Conservation (phyloP, 148 eudicot genomes). For the Chenopodium album region DNA sequence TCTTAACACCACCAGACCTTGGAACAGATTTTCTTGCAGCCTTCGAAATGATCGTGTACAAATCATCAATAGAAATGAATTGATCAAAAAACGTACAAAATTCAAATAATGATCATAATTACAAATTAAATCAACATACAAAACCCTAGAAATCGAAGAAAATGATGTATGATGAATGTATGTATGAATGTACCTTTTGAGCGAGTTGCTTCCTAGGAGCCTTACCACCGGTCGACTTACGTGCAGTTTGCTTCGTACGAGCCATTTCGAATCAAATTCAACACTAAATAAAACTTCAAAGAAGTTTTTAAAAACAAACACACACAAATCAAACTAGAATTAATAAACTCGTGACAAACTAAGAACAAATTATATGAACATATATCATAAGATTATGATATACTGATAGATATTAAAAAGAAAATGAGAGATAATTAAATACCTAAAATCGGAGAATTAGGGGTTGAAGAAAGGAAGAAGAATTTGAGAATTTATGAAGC, state of each 20-base stretch:
- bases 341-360: no score
- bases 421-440: background rate
- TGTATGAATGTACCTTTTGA: slow-evolving; percentile 9
- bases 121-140: no score
- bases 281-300: background rate
- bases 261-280: slow-evolving; percentile 25
- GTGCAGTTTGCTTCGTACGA: slow-evolving; percentile 40
- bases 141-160: no score
- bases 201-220: slow-evolving; percentile 37
- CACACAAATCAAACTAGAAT: no score
- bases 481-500: background rate
- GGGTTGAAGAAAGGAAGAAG: background rate
- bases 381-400: no score
- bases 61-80: background rate
- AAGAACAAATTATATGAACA: no score
- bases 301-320: no score
- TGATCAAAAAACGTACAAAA: background rate
- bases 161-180: no score
- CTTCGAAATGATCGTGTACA: slow-evolving; percentile 18
- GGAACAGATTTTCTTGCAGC: slow-evolving; percentile 67
- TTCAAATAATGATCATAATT: no score
- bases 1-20: slow-evolving; percentile 70
- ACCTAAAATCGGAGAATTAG: background rate
- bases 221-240: slow-evolving; percentile 36
- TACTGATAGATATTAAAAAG: no score